phyloP scores from a whole-genome alignment of 345 rosid species.

The Psidium guajava region DNA sequence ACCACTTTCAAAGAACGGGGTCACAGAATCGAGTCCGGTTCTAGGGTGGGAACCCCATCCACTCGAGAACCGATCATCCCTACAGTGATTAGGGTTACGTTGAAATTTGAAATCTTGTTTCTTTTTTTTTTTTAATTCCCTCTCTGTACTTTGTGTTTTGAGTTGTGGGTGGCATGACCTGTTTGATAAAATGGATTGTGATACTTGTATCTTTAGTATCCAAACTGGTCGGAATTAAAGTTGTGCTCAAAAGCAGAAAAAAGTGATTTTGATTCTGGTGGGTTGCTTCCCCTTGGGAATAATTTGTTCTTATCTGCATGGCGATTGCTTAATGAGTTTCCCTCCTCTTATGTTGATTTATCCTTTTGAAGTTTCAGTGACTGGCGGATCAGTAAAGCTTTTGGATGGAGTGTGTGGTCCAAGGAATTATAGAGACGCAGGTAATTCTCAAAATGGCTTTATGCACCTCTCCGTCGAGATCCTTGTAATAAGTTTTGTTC shows the following conservation, averaged over 20 bases:
- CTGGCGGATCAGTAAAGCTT: background rate
- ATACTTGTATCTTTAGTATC: background rate
- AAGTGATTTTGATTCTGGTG: background rate
- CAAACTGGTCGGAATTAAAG: background rate
- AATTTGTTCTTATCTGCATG: background rate
- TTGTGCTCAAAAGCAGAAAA: background rate
- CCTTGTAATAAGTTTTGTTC: background rate
- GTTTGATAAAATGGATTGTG: background rate
- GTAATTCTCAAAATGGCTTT: constrained; percentile 6
- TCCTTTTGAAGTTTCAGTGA: background rate
- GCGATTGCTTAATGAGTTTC: background rate
- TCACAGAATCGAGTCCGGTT: background rate
- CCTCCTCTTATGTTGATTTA: background rate
- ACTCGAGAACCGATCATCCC: background rate
- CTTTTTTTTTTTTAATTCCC: too few relatives aligned
- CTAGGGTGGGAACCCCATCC: background rate
- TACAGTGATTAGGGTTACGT: too few relatives aligned
- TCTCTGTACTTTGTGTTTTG: background rate
- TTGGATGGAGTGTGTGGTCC: constrained; percentile 69
- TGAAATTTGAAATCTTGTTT: background rate
- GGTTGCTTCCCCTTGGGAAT: background rate
- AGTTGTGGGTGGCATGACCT: background rate
- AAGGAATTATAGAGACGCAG: constrained; percentile 71
- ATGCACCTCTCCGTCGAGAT: background rate
- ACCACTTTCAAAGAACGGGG: background rate